Evolutionary conservation across 169 alveolate species (phyloP).

Genomic region (Plasmodium sp.): DNA sequence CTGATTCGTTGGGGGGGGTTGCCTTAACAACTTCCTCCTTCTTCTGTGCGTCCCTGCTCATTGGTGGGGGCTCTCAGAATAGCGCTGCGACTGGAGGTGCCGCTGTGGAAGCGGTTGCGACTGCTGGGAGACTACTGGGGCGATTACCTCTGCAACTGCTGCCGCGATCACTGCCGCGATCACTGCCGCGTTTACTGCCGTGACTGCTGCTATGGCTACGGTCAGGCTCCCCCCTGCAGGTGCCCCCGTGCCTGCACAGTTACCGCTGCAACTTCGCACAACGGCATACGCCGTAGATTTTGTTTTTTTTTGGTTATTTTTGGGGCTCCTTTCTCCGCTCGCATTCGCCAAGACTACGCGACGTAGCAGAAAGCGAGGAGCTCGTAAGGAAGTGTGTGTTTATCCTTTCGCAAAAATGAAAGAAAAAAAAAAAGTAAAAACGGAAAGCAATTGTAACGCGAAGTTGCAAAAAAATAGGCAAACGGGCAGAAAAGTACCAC

Average conservation of each 20-base stretch:
- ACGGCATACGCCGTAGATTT: not conserved
- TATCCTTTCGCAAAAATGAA: not conserved
- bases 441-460: not conserved
- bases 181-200: not conserved
- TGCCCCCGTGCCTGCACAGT: not conserved
- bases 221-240: not conserved
- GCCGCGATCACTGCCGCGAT: no score
- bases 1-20: not conserved
- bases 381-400: not conserved
- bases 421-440: not conserved
- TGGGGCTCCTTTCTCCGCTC: not conserved
- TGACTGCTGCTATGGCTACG: not conserved
- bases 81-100: not conserved
- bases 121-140: no score
- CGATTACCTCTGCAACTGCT: not conserved
- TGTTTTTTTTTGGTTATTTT: not conserved
- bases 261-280: not conserved
- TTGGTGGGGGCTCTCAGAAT: not conserved
- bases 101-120: no score
- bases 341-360: not conserved
- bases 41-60: not conserved
- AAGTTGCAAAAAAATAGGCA: not conserved
- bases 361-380: not conserved
- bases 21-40: slow-evolving; percentile 17
- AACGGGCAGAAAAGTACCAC: not conserved